phyloP scores from a whole-genome alignment of 257 asterid species.

The Coffea eugenioides region DNA sequence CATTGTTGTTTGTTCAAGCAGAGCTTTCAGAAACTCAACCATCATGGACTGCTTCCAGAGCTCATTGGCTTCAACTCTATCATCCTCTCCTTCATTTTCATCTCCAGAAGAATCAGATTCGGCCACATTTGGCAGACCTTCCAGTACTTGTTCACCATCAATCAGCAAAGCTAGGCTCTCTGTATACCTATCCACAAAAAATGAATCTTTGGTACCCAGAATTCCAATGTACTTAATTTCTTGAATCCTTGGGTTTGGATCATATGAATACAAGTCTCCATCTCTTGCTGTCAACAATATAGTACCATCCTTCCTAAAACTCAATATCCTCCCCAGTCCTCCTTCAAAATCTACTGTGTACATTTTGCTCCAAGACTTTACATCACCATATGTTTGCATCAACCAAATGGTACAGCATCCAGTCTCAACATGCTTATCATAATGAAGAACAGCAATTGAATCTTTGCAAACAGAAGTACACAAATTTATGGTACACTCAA shows the following conservation, averaged over 20 bases:
- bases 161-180: slow-evolving; percentile 23
- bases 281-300: slow-evolving; percentile 2
- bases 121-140: slow-evolving; percentile 11
- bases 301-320: background rate
- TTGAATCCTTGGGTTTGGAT: slow-evolving; percentile 1
- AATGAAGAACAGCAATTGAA: slow-evolving; percentile 12
- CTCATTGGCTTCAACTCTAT: slow-evolving; percentile 19
- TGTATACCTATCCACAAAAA: background rate
- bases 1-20: slow-evolving; percentile 1
- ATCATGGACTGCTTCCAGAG: slow-evolving; percentile 19
- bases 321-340: background rate
- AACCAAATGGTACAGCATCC: slow-evolving; percentile 17
- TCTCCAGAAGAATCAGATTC: background rate
- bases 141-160: slow-evolving; percentile 25
- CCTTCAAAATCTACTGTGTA: background rate
- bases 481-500: slow-evolving; percentile 1
- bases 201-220: background rate
- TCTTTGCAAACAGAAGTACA: background rate
- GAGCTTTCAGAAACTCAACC: slow-evolving; percentile 17
- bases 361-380: slow-evolving; percentile 17
- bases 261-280: background rate
- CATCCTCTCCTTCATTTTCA: background rate
- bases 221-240: background rate
- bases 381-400: slow-evolving; percentile 19
- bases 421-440: background rate